Conservation (phyloP, 345 rosid genomes). For the Heritiera littoralis region DNA sequence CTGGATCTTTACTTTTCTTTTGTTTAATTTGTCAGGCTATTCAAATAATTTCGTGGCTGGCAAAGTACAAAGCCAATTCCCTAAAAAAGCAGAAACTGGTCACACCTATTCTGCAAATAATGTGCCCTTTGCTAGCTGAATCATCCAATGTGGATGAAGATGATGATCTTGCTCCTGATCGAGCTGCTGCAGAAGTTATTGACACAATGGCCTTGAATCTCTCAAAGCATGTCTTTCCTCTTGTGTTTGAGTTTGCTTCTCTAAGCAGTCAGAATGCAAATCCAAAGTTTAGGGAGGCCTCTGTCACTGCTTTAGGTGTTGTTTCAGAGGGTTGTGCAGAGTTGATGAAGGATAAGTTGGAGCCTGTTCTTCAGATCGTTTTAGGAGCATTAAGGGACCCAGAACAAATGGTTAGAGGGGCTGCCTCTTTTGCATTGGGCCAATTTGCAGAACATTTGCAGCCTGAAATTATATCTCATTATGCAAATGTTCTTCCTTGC, state of each 20-base stretch:
- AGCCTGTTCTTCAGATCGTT: constrained; percentile 79
- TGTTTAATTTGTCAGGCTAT: constrained; percentile 66
- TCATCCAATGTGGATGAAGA: constrained; percentile 73
- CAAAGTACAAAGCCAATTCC: constrained; percentile 84
- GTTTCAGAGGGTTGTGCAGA: constrained; percentile 93
- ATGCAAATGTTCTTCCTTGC: constrained; percentile 89
- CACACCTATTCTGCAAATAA: constrained; percentile 86
- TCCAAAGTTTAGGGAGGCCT: constrained; percentile 90
- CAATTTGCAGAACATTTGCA: constrained; percentile 98
- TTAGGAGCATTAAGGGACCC: constrained; percentile 85
- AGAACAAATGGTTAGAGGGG: constrained; percentile 97
- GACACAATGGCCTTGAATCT: constrained; percentile 95
- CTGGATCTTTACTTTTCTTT: constrained; percentile 21
- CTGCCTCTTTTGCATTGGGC: constrained; percentile 97
- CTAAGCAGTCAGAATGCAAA: constrained; percentile 64
- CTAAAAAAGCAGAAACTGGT: constrained; percentile 84
- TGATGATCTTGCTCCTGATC: constrained; percentile 97
- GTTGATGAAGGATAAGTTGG: constrained; percentile 81
- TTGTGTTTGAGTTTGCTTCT: constrained; percentile 87
- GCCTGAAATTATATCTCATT: constrained; percentile 86
- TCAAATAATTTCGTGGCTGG: constrained; percentile 99
- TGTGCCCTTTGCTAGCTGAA: constrained; percentile 96
- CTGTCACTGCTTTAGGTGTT: constrained; percentile 93
- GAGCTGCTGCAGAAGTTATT: constrained; percentile 99
- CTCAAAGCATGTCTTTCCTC: constrained; percentile 79